A percentile compares a stretch with the other conserved stretches of the same genome.
Conservation (phyloP, 148 eudicot species). For the Fallopia convolvulus region DNA sequence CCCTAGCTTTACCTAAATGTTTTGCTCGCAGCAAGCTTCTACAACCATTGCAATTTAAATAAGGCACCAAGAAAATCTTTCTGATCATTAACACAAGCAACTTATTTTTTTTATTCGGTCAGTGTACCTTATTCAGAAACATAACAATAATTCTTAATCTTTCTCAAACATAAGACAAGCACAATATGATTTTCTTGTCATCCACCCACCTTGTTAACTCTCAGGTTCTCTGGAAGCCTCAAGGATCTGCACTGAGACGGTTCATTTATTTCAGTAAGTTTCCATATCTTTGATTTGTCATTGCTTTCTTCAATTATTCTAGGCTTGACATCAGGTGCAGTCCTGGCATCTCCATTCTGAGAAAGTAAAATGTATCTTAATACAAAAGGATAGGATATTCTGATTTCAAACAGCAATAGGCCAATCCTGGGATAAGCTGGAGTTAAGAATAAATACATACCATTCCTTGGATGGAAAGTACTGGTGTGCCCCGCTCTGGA, state of each 20-base stretch:
- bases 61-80: not conserved
- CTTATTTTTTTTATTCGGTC: not conserved
- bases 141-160: not conserved
- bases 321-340: constrained; percentile 49
- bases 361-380: constrained; percentile 13
- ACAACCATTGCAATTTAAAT: not conserved
- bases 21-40: not conserved
- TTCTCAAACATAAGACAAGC: not conserved
- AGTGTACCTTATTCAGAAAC: not conserved
- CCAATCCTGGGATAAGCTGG: not conserved
- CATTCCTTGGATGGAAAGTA: constrained; percentile 44
- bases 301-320: constrained; percentile 49
- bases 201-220: constrained; percentile 54
- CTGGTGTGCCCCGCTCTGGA: constrained; percentile 50
- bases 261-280: constrained; percentile 65
- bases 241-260: constrained; percentile 75
- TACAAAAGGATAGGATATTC: not conserved
- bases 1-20: not conserved
- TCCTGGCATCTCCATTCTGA: constrained; percentile 67
- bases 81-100: not conserved
- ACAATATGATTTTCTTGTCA: not conserved
- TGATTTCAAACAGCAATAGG: not conserved
- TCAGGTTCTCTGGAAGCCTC: constrained; percentile 62
- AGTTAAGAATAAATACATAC: constrained; percentile 22
- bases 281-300: constrained; percentile 78